These are phyloP conservation scores for Pyrrhoderma noxium DNA, from an alignment of 1,284 basidiomycete species.

Conservation along the genomic window DNA sequence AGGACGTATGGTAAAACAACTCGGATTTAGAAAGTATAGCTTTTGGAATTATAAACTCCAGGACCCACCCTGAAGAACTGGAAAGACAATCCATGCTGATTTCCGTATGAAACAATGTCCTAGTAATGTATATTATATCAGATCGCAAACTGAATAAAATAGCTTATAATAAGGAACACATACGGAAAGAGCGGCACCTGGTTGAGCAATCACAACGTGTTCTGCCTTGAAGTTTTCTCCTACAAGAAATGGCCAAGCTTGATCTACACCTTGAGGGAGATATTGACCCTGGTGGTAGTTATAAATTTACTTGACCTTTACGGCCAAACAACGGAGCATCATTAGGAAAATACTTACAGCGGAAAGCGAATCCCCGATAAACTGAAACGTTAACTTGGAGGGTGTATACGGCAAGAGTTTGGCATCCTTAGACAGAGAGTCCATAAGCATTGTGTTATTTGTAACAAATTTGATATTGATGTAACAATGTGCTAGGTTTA, in stretches of 20 bases:
- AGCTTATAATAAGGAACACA: too few species aligned
- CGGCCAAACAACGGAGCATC: too few species aligned
- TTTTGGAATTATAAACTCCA: too few species aligned
- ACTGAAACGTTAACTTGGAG: slow-evolving; percentile 43
- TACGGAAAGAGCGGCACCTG: slow-evolving; percentile 44
- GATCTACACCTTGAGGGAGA: slow-evolving; percentile 44
- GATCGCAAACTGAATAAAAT: background rate
- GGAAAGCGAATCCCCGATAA: slow-evolving; percentile 53
- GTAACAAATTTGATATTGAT: background rate
- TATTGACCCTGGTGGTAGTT: slow-evolving; percentile 39
- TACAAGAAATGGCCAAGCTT: slow-evolving; percentile 51
- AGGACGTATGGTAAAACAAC: slow-evolving; percentile 1
- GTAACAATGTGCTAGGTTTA: background rate
- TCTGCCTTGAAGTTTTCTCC: slow-evolving; percentile 49
- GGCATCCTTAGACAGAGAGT: slow-evolving; percentile 34
- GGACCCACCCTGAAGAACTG: slow-evolving; percentile 38
- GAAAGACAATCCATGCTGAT: slow-evolving; percentile 45
- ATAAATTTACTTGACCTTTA: background rate
- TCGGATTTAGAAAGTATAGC: too few species aligned
- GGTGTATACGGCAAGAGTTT: slow-evolving; percentile 39
- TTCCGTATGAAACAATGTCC: slow-evolving; percentile 52
- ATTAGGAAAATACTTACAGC: slow-evolving; percentile 31
- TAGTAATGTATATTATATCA: slow-evolving; percentile 20
- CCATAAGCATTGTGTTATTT: background rate
- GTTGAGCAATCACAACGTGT: slow-evolving; percentile 43